Conservation (phyloP, 192 early-diverging fungal species). For the Podila verticillata region DNA sequence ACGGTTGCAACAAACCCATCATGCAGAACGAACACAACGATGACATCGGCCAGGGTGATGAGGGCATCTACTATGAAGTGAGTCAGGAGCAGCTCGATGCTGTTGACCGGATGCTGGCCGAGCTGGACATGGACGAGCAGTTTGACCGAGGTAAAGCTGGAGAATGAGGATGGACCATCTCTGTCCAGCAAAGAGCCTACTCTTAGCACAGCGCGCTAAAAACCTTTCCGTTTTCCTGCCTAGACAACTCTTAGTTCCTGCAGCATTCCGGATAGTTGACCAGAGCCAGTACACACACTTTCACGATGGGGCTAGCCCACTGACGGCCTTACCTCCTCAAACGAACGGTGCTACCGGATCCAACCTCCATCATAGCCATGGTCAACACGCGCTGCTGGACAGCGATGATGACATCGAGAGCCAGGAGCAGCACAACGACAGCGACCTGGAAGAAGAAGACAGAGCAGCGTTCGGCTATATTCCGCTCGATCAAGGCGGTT, state of each 20-base stretch:
- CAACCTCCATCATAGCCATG: not conserved
- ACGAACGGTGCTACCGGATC: too few relatives aligned
- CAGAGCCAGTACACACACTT: constrained; percentile 2
- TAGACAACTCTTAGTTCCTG: constrained; percentile 30
- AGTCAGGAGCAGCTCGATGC: constrained; percentile 49
- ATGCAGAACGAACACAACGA: constrained; percentile 22
- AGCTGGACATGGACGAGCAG: constrained; percentile 39
- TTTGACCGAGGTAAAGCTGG: constrained; percentile 34
- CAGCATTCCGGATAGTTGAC: constrained; percentile 49
- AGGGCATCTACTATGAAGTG: constrained; percentile 23
- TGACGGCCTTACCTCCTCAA: too few relatives aligned
- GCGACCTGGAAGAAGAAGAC: not conserved
- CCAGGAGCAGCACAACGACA: not conserved
- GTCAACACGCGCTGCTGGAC: not conserved
- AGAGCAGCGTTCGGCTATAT: constrained; percentile 36
- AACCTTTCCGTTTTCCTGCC: not conserved
- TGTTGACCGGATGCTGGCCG: constrained; percentile 47
- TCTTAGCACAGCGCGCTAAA: not conserved
- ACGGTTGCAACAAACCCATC: not conserved
- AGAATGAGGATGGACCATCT: not conserved
- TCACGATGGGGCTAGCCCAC: not conserved
- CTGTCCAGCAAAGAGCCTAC: not conserved
- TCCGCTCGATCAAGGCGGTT: constrained; percentile 30
- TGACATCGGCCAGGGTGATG: constrained; percentile 1
- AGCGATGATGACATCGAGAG: not conserved